Percentiles rank a stretch among this genome's conserved stretches.
These are phyloP conservation scores for Kokia cookei DNA, from an alignment of 441 rosid genomes.

Conservation along the genomic window DNA sequence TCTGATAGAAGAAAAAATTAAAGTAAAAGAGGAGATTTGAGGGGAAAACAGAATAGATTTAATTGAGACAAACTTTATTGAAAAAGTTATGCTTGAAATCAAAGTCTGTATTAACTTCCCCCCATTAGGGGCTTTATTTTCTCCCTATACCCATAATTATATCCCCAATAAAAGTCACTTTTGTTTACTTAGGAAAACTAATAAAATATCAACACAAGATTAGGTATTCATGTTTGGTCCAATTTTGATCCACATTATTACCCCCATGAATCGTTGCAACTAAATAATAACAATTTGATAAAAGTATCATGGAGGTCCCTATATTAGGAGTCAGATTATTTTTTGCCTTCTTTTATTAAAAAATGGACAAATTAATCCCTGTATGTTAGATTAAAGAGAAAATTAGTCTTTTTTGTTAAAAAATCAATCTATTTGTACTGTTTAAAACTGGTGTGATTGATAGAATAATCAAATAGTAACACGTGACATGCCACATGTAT, in stretches of 20 bases:
- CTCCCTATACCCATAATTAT: constrained; percentile 11
- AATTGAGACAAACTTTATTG: constrained; percentile 17
- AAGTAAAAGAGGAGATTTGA: background rate
- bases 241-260: background rate
- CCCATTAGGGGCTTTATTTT: constrained; percentile 17
- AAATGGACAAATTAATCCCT: no score
- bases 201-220: background rate
- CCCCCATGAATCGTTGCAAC: constrained; percentile 5
- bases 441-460: no score
- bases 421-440: no score
- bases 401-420: no score
- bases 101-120: constrained; percentile 11
- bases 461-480: no score
- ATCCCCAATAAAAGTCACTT: background rate
- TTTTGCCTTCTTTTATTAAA: no score
- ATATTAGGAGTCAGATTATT: rapidly evolving
- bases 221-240: background rate
- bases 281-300: background rate
- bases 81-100: constrained; percentile 30
- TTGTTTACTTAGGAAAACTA: background rate
- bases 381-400: no score
- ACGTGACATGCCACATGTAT: no score
- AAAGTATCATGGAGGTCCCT: background rate
- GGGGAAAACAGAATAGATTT: background rate
- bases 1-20: background rate